Conservation (phyloP, 1,284 basidiomycete genomes). For the Anthracocystis panici-leucophaei region DNA sequence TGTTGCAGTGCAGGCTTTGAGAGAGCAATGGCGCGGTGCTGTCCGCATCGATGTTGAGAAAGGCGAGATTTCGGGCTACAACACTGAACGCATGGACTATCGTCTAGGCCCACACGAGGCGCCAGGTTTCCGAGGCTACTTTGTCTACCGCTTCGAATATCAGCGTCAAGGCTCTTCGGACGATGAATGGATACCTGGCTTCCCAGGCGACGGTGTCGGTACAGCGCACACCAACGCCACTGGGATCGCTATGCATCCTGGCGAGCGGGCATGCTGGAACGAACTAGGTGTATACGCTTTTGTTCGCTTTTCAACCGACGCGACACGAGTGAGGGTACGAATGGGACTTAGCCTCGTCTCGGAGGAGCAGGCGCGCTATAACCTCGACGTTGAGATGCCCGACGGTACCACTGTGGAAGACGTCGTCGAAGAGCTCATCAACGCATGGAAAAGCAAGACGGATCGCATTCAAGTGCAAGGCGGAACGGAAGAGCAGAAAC, state of each 20-base stretch:
- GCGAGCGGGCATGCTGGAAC: constrained; percentile 45
- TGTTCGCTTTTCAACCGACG: constrained; percentile 72
- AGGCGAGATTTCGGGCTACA: constrained; percentile 78
- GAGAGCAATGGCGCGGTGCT: constrained; percentile 76
- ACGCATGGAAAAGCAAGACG: constrained; percentile 80
- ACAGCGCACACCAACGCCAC: constrained; percentile 69
- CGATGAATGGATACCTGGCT: constrained; percentile 19
- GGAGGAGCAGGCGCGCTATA: constrained; percentile 80
- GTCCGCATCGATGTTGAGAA: constrained; percentile 73
- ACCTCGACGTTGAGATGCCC: constrained; percentile 73
- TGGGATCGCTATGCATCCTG: constrained; percentile 71
- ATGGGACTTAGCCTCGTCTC: constrained; percentile 84
- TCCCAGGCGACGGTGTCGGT: constrained; percentile 14
- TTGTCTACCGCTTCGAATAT: constrained; percentile 79
- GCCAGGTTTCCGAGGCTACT: constrained; percentile 77
- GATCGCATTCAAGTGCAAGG: constrained; percentile 76
- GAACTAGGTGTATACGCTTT: constrained; percentile 76
- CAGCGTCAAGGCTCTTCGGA: constrained; percentile 13
- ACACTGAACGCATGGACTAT: constrained; percentile 77
- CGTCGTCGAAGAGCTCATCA: constrained; percentile 76
- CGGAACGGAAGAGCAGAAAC: constrained; percentile 74
- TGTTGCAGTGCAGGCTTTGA: constrained; percentile 79
- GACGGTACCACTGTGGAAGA: constrained; percentile 74
- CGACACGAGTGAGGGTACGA: constrained; percentile 74
- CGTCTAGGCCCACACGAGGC: constrained; percentile 71